Base-by-base conservation (phyloP, 2,329 filamentous ascomycete species). In the Thelonectria rubi region DNA sequence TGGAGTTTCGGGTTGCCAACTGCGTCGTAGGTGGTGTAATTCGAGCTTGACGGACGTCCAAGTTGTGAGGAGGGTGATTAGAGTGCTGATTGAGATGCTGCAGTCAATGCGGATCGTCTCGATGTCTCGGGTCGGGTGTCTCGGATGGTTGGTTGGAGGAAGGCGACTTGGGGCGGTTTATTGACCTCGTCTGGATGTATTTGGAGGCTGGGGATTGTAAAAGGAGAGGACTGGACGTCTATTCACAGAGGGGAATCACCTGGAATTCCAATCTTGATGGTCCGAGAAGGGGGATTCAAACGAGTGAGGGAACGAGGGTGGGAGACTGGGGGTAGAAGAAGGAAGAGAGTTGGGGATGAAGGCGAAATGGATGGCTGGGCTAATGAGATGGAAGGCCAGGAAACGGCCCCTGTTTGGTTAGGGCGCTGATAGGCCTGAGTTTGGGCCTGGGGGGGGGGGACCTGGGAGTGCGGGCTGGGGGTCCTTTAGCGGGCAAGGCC, bases 201-300 rank as follows among this genome's bases (percentile, higher is more conserved):
- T 55, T 12, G 43, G 20, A 20, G 55, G n/a, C 17, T 48, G 55
- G 52, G 37, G 53, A 56, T 56, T 64, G 64, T 62, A 69, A 71
- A 66, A 71, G 56, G 69, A 71, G 63, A 64, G 68, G 63, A 62
- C 47, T 58, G 64, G 67, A 68, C 64, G 60, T 65, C 53, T 46
- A 54, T 63, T 50, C 58, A 61, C 45, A 67, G 62, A 62, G 69
- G 69, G 52, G 67, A 67, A 66, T 70, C 68, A 52, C 69, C 69
- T 60, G 68, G 69, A 71, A 63, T 66, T 50, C 65, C 65, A 63
- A 62, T 71, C 66, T 62, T 66, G 67, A 58, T 66, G 55, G 66
- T 71, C 69, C 69, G 62, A 70, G 65, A 70, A 72, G 51, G 47
- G 60, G 45, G 68, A 63, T 66, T 59, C 59, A 69, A 69, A 70